Evolutionary conservation across 2,329 filamentous ascomycete genomes (phyloP).

Genomic region (Cladosporium austrohemisphaericum): DNA sequence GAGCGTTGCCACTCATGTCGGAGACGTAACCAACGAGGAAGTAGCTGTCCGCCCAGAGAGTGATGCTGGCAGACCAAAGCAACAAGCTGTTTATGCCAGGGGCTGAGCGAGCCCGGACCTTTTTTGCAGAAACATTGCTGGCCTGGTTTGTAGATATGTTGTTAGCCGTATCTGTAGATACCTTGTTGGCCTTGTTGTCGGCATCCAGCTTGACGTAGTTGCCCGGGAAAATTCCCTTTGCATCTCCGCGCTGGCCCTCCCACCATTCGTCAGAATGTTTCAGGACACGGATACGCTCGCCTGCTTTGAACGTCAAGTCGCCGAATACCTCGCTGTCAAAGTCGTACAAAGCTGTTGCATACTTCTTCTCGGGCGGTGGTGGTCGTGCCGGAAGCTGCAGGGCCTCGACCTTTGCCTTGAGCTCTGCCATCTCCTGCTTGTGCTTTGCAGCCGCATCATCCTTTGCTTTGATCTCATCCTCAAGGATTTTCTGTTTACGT

Average conservation of each 20-base stretch:
- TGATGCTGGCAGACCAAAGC: conserved; percentile 2
- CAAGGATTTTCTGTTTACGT: neutral
- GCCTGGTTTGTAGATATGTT: neutral
- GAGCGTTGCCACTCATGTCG: conserved; percentile 1
- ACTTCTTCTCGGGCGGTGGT: conserved; percentile 34
- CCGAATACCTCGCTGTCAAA: conserved; percentile 67
- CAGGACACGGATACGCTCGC: conserved; percentile 71
- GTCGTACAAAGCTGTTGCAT: conserved; percentile 65
- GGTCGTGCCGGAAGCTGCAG: neutral
- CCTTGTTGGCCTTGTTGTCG: neutral
- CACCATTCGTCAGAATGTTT: conserved; percentile 74
- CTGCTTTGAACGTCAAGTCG: conserved; percentile 71
- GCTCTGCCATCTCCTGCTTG: conserved; percentile 6
- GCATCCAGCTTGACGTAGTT: conserved; percentile 3
- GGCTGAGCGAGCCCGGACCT: neutral
- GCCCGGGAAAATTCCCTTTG: conserved; percentile 1
- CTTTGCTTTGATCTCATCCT: conserved; percentile 11
- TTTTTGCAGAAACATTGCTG: neutral
- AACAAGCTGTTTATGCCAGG: conserved; percentile 2
- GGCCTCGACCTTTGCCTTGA: conserved; percentile 4
- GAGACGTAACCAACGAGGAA: neutral
- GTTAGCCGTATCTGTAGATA: conserved; percentile 43
- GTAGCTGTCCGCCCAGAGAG: conserved; percentile 2
- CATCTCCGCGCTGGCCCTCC: neutral
- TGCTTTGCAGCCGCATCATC: conserved; percentile 7